A percentile compares a stretch with the other conserved stretches of the same genome.
Conservation (phyloP, 129 eudicot species). For the Flaveria robusta region DNA sequence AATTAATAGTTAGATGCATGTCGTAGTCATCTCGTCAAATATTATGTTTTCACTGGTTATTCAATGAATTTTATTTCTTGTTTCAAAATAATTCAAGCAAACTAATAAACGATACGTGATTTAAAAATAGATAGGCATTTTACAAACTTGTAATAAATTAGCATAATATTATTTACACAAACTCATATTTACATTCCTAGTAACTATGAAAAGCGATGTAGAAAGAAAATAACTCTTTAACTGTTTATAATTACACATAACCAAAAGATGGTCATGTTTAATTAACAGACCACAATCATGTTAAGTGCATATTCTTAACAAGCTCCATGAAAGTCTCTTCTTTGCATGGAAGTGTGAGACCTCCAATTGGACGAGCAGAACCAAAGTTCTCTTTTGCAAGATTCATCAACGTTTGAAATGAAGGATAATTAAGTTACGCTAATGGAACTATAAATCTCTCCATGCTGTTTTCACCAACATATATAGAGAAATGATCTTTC, state of each 20-base stretch:
- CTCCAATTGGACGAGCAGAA: constrained; percentile 30
- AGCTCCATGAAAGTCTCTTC: constrained; percentile 35
- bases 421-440: constrained; percentile 23
- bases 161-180: background rate
- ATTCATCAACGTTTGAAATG: background rate
- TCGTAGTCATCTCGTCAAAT: no score
- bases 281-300: background rate
- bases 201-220: background rate
- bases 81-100: no score
- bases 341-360: constrained; percentile 29
- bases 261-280: background rate
- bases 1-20: no score
- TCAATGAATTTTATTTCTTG: no score
- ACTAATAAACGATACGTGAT: background rate
- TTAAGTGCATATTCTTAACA: background rate
- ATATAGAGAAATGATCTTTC: constrained; percentile 13
- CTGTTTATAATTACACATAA: background rate
- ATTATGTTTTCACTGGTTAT: no score
- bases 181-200: background rate
- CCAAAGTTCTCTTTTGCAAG: constrained; percentile 20
- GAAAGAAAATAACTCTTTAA: background rate
- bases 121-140: background rate
- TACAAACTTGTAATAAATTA: background rate
- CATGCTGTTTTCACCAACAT: constrained; percentile 16
- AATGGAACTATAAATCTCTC: constrained; percentile 29